phyloP scores from a whole-genome alignment of 495 filamentous ascomycete species.

The Ascodesmis nigricans region DNA sequence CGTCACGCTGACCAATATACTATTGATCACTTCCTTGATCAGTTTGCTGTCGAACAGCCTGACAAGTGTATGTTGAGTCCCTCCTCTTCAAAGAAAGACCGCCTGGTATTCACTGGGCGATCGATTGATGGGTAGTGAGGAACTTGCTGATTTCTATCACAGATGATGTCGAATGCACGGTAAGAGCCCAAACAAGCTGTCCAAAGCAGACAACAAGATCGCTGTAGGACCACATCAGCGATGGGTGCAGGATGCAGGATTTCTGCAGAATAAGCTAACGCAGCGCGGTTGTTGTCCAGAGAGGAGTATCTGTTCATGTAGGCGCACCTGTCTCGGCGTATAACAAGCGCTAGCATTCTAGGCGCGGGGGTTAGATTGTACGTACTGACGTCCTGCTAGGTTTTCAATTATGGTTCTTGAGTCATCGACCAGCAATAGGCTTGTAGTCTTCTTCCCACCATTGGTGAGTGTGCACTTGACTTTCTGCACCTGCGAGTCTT shows the following conservation, averaged over 20 bases:
- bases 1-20: constrained; percentile 66
- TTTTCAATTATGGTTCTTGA: constrained; percentile 35
- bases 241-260: too few relatives aligned
- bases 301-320: constrained; percentile 78
- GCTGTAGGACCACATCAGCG: too few relatives aligned
- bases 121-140: constrained; percentile 5
- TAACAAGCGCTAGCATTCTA: too few relatives aligned
- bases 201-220: too few relatives aligned
- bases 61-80: constrained; percentile 44
- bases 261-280: constrained; percentile 6
- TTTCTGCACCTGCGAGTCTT: too few relatives aligned
- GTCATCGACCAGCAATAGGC: constrained; percentile 50
- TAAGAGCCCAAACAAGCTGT: too few relatives aligned
- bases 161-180: constrained; percentile 23
- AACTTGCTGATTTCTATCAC: constrained; percentile 7
- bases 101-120: background rate
- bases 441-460: constrained; percentile 59
- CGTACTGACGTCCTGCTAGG: too few relatives aligned
- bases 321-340: too few relatives aligned
- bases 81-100: constrained; percentile 23
- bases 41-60: constrained; percentile 81
- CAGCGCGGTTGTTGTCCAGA: constrained; percentile 23
- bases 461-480: constrained; percentile 29
- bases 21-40: constrained; percentile 78
- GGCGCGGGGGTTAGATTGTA: too few relatives aligned